Conservation (phyloP, 768 basidiomycete genomes). For the Pulveroboletus sp. region DNA sequence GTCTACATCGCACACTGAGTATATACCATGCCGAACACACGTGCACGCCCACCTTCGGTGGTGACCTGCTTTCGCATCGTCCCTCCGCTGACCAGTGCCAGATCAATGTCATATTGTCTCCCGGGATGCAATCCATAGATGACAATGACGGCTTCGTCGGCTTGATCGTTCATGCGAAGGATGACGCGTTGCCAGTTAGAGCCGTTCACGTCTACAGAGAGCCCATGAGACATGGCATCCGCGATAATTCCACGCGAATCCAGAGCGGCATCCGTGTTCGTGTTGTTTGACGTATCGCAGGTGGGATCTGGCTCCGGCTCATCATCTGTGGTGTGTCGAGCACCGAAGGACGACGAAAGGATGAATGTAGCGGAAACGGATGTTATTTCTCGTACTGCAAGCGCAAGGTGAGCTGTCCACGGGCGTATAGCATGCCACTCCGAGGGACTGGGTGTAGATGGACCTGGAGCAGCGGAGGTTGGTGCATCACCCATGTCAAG, state of each 20-base stretch:
- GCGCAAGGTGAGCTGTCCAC: conserved; percentile 66
- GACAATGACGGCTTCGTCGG: conserved; percentile 86
- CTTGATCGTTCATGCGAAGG: conserved; percentile 72
- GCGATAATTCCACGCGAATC: conserved; percentile 46
- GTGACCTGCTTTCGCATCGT: conserved; percentile 61
- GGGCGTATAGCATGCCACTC: conserved; percentile 74
- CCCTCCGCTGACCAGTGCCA: conserved; percentile 65
- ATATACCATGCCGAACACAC: conserved; percentile 2
- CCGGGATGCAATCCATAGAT: conserved; percentile 87
- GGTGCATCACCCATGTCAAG: conserved; percentile 19
- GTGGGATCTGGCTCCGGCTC: conserved; percentile 28
- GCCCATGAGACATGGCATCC: conserved; percentile 65
- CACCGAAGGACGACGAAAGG: conserved; percentile 50
- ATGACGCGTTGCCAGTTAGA: conserved; percentile 76
- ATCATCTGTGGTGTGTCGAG: conserved; percentile 11
- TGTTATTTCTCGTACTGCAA: conserved; percentile 74
- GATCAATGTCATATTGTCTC: conserved; percentile 85
- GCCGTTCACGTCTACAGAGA: conserved; percentile 77
- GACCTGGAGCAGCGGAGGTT: conserved; percentile 1
- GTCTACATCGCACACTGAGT: conserved; percentile 11
- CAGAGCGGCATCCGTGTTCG: conserved; percentile 29
- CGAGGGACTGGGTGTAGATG: conserved; percentile 18
- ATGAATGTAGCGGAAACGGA: conserved; percentile 78
- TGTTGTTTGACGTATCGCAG: conserved; percentile 33
- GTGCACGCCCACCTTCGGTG: conserved; percentile 49